These are phyloP conservation scores for Chaetomium fimeti DNA, from an alignment of 495 filamentous ascomycete genomes.

Conservation along the genomic window DNA sequence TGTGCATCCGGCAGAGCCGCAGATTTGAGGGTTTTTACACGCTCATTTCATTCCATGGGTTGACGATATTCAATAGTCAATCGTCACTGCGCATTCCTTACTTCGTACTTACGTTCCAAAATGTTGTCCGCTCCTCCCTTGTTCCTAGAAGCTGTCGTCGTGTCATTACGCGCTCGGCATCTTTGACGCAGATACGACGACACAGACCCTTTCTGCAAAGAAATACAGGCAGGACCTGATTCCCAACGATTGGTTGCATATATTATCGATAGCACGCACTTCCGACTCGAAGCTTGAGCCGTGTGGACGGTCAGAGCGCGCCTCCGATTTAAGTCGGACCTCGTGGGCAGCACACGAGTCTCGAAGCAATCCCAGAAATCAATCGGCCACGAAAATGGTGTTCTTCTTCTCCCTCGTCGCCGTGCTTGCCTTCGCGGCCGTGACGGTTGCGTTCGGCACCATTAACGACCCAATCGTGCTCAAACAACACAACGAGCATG, in stretches of 20 bases:
- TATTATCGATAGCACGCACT: too few relatives aligned
- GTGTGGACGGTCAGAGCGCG: too few relatives aligned
- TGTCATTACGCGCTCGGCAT: not conserved
- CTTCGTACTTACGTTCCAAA: not conserved
- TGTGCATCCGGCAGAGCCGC: not conserved
- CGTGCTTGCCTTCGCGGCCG: not conserved
- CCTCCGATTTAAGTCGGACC: too few relatives aligned
- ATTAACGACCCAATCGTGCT: constrained; percentile 32
- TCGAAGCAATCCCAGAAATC: not conserved
- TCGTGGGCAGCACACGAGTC: too few relatives aligned
- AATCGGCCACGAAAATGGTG: not conserved
- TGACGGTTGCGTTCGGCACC: constrained; percentile 27
- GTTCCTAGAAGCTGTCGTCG: not conserved
- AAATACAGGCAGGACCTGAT: not conserved
- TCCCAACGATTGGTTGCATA: not conserved
- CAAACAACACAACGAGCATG: constrained; percentile 36
- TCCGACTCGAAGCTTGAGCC: too few relatives aligned
- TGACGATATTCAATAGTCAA: not conserved
- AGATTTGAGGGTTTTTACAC: not conserved
- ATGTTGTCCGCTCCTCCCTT: not conserved
- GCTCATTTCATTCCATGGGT: not conserved
- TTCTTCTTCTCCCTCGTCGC: not conserved
- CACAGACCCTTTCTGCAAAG: not conserved
- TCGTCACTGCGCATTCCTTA: not conserved
- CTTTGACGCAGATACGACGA: not conserved